Percentiles rank a stretch among this genome's conserved stretches.
Evolutionary conservation across 352 stramenopile genomes (phyloP).

Genomic region (Aphanomyces invadans): DNA sequence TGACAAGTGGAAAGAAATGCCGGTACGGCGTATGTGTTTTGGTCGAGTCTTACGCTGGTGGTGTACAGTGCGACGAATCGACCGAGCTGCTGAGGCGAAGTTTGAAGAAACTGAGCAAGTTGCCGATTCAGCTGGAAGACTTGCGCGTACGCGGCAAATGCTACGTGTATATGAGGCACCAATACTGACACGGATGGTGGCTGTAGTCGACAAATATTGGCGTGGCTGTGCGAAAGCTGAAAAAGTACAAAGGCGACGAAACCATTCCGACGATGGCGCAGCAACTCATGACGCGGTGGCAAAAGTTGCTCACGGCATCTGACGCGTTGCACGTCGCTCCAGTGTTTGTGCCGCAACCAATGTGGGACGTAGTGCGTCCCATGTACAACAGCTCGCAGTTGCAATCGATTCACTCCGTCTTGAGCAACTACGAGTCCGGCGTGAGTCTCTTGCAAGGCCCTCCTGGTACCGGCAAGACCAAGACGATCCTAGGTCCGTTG

Average conservation of each 20-base stretch:
- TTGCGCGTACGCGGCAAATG: conserved; percentile 42
- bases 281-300: conserved; percentile 74
- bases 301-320: conserved; percentile 49
- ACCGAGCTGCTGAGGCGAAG: neutral
- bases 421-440: conserved; percentile 81
- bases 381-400: conserved; percentile 84
- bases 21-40: conserved; percentile 21
- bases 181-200: too few species aligned
- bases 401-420: conserved; percentile 76
- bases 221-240: conserved; percentile 78
- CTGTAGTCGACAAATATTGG: conserved; percentile 73
- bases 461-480: conserved; percentile 93
- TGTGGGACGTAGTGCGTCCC: conserved; percentile 65
- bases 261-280: conserved; percentile 40
- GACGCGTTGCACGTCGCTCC: conserved; percentile 49
- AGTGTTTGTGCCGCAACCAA: conserved; percentile 45
- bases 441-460: conserved; percentile 91
- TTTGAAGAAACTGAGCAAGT: conserved; percentile 54
- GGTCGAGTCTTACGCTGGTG: neutral
- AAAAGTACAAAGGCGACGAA: conserved; percentile 53
- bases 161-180: too few species aligned
- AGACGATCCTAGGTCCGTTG: conserved; percentile 72
- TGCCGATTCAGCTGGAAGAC: conserved; percentile 71
- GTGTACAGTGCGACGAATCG: neutral
- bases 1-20: conserved; percentile 40